Percentiles rank a stretch among this genome's conserved stretches.
Conservation (phyloP, 331 rosid species). For the Rhamnella rubrinervis region DNA sequence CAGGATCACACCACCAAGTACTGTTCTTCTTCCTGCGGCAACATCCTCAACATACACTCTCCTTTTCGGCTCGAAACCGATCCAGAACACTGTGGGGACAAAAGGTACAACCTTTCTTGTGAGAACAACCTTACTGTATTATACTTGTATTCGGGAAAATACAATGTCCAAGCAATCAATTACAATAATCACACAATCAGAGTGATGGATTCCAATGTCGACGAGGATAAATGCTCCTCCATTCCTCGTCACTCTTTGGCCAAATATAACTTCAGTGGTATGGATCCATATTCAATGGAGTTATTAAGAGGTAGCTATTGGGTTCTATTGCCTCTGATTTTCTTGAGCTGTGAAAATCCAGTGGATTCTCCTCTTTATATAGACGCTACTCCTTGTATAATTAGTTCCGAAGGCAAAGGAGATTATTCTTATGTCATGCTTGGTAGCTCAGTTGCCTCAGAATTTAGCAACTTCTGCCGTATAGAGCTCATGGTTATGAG, state of each 20-base stretch:
- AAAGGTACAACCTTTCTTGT: not conserved
- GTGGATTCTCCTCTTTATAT: not conserved
- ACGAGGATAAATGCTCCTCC: conserved; percentile 6
- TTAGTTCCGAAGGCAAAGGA: not conserved
- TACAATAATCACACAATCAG: not conserved
- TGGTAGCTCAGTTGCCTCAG: not conserved
- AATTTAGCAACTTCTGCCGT: not conserved
- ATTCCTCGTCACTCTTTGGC: not conserved
- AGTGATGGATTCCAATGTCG: conserved; percentile 16
- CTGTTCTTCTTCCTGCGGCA: no score
- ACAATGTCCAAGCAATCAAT: not conserved
- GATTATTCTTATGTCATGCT: not conserved
- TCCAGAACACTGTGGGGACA: not conserved
- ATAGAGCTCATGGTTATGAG: not conserved
- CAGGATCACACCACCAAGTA: no score
- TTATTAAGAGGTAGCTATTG: not conserved
- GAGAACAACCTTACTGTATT: not conserved
- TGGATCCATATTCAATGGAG: not conserved
- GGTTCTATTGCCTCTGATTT: not conserved
- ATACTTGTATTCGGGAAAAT: not conserved
- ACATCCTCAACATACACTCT: no score
- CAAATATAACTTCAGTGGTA: not conserved
- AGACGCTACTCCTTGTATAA: not conserved
- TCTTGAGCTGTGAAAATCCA: not conserved
- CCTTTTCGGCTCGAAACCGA: not conserved